Conservation (phyloP, 179 eudicot species). For the Sideroxylon spinosum region DNA sequence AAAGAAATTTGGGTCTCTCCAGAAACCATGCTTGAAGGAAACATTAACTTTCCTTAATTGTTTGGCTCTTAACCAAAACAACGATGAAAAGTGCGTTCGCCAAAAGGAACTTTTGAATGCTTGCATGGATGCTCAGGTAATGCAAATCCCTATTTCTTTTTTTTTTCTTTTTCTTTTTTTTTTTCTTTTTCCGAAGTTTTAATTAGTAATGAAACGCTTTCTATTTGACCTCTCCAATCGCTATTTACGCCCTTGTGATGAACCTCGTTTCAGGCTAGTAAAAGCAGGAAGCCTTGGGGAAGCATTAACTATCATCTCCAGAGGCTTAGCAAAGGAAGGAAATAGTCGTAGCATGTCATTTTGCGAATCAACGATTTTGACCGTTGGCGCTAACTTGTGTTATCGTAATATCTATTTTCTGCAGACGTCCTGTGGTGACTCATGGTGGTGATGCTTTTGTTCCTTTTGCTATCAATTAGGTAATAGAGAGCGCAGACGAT, state of each 20-base stretch:
- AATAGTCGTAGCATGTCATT: constrained; percentile 27
- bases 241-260: background rate
- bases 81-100: constrained; percentile 61
- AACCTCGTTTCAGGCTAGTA: constrained; percentile 40
- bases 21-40: constrained; percentile 85
- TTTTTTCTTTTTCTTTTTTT: background rate
- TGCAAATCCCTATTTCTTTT: background rate
- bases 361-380: too few species aligned
- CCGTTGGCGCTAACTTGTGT: too few species aligned
- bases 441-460: too few species aligned
- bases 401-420: too few species aligned
- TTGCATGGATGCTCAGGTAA: constrained; percentile 90
- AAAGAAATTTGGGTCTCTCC: constrained; percentile 62
- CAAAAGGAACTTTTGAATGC: constrained; percentile 61
- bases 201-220: background rate
- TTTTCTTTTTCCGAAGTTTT: background rate
- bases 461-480: too few species aligned
- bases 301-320: constrained; percentile 88
- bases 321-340: constrained; percentile 79
- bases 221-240: background rate
- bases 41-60: constrained; percentile 73
- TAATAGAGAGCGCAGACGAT: too few species aligned
- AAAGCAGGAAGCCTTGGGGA: constrained; percentile 64
- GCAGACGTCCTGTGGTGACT: too few species aligned
- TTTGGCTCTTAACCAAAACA: constrained; percentile 63